Evolutionary conservation across 2,329 filamentous ascomycete species (phyloP).

Genomic region (Trichoderma atroviride): DNA sequence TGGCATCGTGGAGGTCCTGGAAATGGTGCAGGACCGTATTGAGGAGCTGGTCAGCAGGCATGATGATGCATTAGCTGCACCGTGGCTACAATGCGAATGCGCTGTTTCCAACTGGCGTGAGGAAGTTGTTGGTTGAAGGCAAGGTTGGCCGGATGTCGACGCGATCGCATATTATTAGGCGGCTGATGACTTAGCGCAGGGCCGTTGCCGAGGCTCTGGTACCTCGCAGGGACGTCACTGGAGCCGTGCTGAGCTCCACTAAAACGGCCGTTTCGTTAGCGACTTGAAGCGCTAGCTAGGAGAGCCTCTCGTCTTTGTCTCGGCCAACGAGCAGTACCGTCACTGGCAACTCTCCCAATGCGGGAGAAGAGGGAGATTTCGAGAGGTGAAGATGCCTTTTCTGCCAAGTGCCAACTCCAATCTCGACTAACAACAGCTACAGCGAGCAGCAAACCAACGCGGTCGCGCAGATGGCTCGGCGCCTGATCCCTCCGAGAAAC

Average conservation of each 20-base stretch:
- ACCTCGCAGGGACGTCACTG: slow-evolving; percentile 1
- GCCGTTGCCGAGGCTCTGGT: slow-evolving; percentile 36
- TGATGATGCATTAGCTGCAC: slow-evolving; percentile 37
- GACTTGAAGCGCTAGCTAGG: neutral
- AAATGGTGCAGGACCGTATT: slow-evolving; percentile 65
- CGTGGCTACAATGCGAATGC: slow-evolving; percentile 8
- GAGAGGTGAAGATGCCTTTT: neutral
- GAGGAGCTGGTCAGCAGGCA: slow-evolving; percentile 69
- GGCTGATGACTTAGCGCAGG: slow-evolving; percentile 16
- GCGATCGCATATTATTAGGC: slow-evolving; percentile 9
- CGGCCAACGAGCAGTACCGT: neutral
- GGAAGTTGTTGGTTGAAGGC: neutral
- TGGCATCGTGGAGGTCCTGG: slow-evolving; percentile 55
- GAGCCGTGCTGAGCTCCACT: slow-evolving; percentile 22
- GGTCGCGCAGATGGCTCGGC: slow-evolving; percentile 33
- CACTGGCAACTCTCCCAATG: neutral
- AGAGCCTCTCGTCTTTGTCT: neutral
- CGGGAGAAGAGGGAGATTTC: neutral
- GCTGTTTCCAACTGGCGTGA: neutral
- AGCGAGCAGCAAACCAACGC: neutral
- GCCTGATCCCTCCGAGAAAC: slow-evolving; percentile 43
- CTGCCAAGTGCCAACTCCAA: neutral
- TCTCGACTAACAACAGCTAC: neutral
- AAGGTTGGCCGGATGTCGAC: slow-evolving; percentile 9
- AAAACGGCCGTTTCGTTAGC: slow-evolving; percentile 7